phyloP scores from a whole-genome alignment of 2,329 filamentous ascomycete genomes.

The Botrytis elliptica region DNA sequence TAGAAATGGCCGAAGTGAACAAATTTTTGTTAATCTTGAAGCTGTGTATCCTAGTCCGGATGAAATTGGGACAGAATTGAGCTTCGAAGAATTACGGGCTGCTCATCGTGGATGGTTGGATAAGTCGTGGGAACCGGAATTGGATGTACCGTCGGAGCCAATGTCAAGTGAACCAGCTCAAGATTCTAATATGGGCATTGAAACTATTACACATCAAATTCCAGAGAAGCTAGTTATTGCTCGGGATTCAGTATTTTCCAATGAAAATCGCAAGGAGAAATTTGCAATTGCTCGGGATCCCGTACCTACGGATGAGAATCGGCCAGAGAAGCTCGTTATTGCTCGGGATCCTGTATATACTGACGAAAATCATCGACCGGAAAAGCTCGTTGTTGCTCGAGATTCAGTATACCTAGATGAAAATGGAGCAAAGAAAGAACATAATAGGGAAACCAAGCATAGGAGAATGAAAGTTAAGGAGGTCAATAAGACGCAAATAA shows the following conservation, averaged over 20 bases:
- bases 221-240: slow-evolving; percentile 41
- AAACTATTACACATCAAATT: slow-evolving; percentile 32
- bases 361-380: slow-evolving; percentile 56
- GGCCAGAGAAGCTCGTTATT: slow-evolving; percentile 40
- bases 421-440: slow-evolving; percentile 50
- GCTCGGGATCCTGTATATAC: slow-evolving; percentile 44
- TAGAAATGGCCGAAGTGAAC: slow-evolving; percentile 73
- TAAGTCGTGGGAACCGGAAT: slow-evolving; percentile 51
- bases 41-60: slow-evolving; percentile 78
- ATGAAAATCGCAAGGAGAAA: slow-evolving; percentile 53
- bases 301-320: slow-evolving; percentile 57
- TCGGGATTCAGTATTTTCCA: slow-evolving; percentile 46
- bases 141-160: slow-evolving; percentile 1
- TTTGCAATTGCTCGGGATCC: slow-evolving; percentile 39
- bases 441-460: slow-evolving; percentile 48
- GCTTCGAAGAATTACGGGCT: slow-evolving; percentile 90
- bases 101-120: slow-evolving; percentile 68
- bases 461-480: slow-evolving; percentile 81
- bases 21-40: slow-evolving; percentile 83
- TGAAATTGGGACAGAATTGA: slow-evolving; percentile 71
- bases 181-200: slow-evolving; percentile 25
- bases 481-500: slow-evolving; percentile 87
- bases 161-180: slow-evolving; percentile 22
- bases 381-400: slow-evolving; percentile 40
- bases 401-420: slow-evolving; percentile 53